Conservation (phyloP, 73 alveolate species). For the Paramecium pentaurelia region DNA sequence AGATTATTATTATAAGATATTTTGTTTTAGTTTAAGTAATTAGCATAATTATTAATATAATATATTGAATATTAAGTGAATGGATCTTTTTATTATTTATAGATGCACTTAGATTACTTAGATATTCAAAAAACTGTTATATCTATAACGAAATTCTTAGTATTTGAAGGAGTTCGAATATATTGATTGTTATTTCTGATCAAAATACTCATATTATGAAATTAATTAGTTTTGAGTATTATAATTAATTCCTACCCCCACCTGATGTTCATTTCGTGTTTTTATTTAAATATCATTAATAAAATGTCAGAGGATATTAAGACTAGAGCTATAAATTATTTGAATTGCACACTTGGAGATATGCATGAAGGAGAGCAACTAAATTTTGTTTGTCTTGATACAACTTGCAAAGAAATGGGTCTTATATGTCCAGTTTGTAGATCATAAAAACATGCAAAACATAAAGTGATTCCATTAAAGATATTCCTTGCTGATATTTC, state of each 20-base stretch:
- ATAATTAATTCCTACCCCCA: not conserved
- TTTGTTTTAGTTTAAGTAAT: too few relatives aligned
- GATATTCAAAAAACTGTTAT: too few relatives aligned
- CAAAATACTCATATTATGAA: not conserved
- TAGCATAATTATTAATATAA: too few relatives aligned
- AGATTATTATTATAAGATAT: not conserved
- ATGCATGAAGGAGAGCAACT: conserved; percentile 63
- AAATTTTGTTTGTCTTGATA: conserved; percentile 55
- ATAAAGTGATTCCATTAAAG: conserved; percentile 58
- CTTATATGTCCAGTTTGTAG: conserved; percentile 61
- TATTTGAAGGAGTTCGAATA: not conserved
- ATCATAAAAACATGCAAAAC: conserved; percentile 54
- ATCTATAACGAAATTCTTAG: too few relatives aligned
- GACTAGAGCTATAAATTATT: conserved; percentile 36
- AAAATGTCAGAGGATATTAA: conserved; percentile 58
- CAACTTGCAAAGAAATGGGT: conserved; percentile 58
- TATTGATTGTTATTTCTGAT: not conserved
- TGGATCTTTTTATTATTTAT: not conserved
- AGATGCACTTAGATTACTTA: not conserved
- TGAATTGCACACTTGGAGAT: conserved; percentile 49
- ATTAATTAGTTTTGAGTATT: not conserved
- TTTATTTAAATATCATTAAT: not conserved
- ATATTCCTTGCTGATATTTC: conserved; percentile 55
- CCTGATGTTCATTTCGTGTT: not conserved
- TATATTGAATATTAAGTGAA: not conserved